phyloP scores from a whole-genome alignment of 1,284 basidiomycete genomes.

The Microbotryum lychnidis-dioicae region DNA sequence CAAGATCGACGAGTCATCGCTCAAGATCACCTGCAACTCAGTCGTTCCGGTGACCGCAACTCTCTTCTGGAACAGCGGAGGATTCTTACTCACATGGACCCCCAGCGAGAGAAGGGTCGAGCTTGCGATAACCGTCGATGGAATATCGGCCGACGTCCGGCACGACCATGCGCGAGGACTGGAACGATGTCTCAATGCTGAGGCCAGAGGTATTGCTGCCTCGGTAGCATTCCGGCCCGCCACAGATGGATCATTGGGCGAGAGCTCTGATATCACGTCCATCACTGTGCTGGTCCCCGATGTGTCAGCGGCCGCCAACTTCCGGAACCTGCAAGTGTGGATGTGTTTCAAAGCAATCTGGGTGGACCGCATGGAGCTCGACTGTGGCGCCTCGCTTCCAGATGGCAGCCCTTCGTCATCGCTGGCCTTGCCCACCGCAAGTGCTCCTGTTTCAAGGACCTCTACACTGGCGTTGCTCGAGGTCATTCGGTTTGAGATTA shows the following conservation, averaged over 20 bases:
- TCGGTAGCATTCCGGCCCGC: slow-evolving; percentile 51
- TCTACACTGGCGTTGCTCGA: neutral
- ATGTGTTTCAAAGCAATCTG: slow-evolving; percentile 84
- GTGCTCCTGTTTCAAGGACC: too few species aligned
- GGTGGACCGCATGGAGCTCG: slow-evolving; percentile 59
- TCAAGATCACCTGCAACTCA: slow-evolving; percentile 75
- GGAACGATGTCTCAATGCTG: slow-evolving; percentile 50
- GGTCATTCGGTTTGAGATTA: neutral
- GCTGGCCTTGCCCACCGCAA: too few species aligned
- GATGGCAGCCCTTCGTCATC: too few species aligned
- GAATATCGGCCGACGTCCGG: slow-evolving; percentile 12
- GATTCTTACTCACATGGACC: slow-evolving; percentile 67
- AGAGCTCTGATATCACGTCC: neutral
- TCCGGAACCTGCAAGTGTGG: slow-evolving; percentile 73
- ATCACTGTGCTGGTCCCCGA: slow-evolving; percentile 4
- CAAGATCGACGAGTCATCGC: slow-evolving; percentile 74
- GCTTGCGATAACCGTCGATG: slow-evolving; percentile 15
- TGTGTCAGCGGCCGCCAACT: slow-evolving; percentile 53
- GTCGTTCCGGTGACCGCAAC: slow-evolving; percentile 80
- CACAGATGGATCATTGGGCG: slow-evolving; percentile 3
- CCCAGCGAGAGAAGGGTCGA: slow-evolving; percentile 45
- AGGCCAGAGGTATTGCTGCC: slow-evolving; percentile 56
- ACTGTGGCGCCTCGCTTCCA: neutral
- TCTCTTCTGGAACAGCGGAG: slow-evolving; percentile 82
- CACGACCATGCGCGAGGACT: slow-evolving; percentile 46